Conservation (phyloP, 495 filamentous ascomycete genomes). For the Hyaloscypha finlandica region DNA sequence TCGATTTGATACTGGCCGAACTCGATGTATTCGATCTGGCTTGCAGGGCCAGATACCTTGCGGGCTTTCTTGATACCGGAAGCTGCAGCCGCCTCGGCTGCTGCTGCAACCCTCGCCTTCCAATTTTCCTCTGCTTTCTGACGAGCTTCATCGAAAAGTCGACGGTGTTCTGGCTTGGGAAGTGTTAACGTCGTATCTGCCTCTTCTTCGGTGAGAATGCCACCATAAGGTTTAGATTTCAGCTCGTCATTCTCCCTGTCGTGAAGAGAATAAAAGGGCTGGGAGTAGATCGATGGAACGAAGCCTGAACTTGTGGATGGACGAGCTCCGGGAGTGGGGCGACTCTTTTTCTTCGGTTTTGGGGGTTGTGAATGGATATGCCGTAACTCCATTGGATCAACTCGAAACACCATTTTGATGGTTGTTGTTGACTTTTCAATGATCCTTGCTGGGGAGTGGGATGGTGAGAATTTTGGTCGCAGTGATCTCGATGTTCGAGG, state of each 20-base stretch:
- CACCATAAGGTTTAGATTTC: slow-evolving; percentile 94
- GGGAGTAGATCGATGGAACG: slow-evolving; percentile 56
- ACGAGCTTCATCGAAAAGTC: slow-evolving; percentile 83
- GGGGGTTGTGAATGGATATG: slow-evolving; percentile 56
- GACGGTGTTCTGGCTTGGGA: slow-evolving; percentile 75
- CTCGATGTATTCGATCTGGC: slow-evolving; percentile 97
- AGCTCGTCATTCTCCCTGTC: slow-evolving; percentile 86
- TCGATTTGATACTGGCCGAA: slow-evolving; percentile 98
- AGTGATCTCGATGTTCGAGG: slow-evolving; percentile 38
- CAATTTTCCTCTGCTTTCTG: slow-evolving; percentile 90
- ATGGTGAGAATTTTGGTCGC: slow-evolving; percentile 33
- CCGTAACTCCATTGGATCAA: slow-evolving; percentile 59
- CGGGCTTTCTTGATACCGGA: slow-evolving; percentile 50
- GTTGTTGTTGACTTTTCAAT: slow-evolving; percentile 40
- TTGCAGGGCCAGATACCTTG: slow-evolving; percentile 82
- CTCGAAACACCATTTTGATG: slow-evolving; percentile 59
- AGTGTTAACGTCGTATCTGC: slow-evolving; percentile 89
- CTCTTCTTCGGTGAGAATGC: slow-evolving; percentile 84
- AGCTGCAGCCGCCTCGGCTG: slow-evolving; percentile 48
- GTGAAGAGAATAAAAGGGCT: slow-evolving; percentile 79
- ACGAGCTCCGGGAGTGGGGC: slow-evolving; percentile 31
- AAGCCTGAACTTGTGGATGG: slow-evolving; percentile 51
- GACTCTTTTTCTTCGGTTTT: slow-evolving; percentile 46
- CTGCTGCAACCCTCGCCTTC: slow-evolving; percentile 61
- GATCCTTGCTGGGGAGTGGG: slow-evolving; percentile 34